Evolutionary conservation across 139 green algal species (phyloP), one percentile per base, ranked within the genome.

Genomic region (Chlamydomonas applanata): DNA sequence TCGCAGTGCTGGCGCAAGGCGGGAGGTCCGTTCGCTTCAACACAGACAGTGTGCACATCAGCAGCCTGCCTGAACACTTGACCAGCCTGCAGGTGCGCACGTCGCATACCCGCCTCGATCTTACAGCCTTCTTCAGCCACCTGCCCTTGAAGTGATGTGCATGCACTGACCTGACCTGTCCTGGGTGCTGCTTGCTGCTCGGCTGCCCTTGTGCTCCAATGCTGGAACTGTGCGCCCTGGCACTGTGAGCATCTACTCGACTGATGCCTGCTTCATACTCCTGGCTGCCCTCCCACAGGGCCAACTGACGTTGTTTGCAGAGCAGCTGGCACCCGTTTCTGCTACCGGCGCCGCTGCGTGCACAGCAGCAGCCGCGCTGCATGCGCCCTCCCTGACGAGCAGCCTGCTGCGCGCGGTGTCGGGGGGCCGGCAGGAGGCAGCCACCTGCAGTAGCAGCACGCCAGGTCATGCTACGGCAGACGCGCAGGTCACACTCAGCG

Each of bases 21-120:
- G n/a, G 20, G 24, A 35, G 60, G 19, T 74, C 52, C 0, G 44
- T 88, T 13, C 74, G 74, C 27, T 69, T 91, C 27, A 56, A 76
- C 0, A 75, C 79, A 0, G 89, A 94, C 77, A 87, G 79, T 56
- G 60, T 88, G 24, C 89, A 91, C 82, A 80, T 80, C 75, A 90
- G 75, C 79, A 54, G 68, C 0, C 77, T 89, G 64, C 82, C 78
- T 44, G 40, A 20, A 14, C 4, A 34, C 11, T 16, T 73, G 66
- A 22, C 16, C 40, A 73, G 30, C 7, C 40, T 73, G 66, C 66
- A 73, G 66, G 66, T 61, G 33, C 9, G 40, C 11, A 11, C 11
- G 40, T 7, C 40, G 40, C n/a, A n/a, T n/a, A n/a, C n/a, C n/a
- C n/a, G n/a, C n/a, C n/a, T n/a, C n/a, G n/a, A n/a, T n/a, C n/a